A percentile compares a stretch with the other conserved stretches of the same genome.
Evolutionary conservation across 1,284 basidiomycete species (phyloP).

Genomic region (Malassezia dermatis): DNA sequence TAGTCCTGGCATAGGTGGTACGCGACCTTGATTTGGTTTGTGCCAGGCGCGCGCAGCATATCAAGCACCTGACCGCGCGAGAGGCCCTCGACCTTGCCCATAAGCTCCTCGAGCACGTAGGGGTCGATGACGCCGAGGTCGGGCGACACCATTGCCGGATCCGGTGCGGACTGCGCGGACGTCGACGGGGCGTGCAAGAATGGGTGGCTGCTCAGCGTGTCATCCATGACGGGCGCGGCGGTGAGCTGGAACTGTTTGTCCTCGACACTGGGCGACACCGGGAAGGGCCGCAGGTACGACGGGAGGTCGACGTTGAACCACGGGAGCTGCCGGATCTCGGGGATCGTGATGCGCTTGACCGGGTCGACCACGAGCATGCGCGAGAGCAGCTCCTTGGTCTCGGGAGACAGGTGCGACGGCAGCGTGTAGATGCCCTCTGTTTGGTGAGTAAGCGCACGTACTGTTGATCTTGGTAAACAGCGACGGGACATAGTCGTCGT

Average conservation of each 20-base stretch:
- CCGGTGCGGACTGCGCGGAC: background rate
- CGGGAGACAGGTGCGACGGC: conserved; percentile 40
- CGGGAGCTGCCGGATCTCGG: conserved; percentile 40
- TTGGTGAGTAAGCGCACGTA: background rate
- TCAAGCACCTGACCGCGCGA: conserved; percentile 75
- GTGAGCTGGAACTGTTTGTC: conserved; percentile 53
- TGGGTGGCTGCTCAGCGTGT: conserved; percentile 2
- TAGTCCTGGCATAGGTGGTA: conserved; percentile 89
- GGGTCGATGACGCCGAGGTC: conserved; percentile 77
- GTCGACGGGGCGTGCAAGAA: background rate
- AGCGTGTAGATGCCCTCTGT: conserved; percentile 39
- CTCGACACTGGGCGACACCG: conserved; percentile 57
- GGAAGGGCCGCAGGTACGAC: conserved; percentile 57
- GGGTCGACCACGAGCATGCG: conserved; percentile 47
- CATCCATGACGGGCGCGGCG: conserved; percentile 22
- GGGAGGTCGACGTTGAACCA: conserved; percentile 46
- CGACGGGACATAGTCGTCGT: conserved; percentile 47
- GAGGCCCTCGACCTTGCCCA: conserved; percentile 64
- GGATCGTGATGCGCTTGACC: conserved; percentile 45
- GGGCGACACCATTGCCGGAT: conserved; percentile 14
- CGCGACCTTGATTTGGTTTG: conserved; percentile 91
- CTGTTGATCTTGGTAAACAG: conserved; percentile 48
- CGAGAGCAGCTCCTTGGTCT: conserved; percentile 38
- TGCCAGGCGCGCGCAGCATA: conserved; percentile 68
- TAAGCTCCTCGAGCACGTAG: conserved; percentile 73